Evolutionary conservation across 2,329 filamentous ascomycete species (phyloP).

Genomic region (Phialophora macrospora): DNA sequence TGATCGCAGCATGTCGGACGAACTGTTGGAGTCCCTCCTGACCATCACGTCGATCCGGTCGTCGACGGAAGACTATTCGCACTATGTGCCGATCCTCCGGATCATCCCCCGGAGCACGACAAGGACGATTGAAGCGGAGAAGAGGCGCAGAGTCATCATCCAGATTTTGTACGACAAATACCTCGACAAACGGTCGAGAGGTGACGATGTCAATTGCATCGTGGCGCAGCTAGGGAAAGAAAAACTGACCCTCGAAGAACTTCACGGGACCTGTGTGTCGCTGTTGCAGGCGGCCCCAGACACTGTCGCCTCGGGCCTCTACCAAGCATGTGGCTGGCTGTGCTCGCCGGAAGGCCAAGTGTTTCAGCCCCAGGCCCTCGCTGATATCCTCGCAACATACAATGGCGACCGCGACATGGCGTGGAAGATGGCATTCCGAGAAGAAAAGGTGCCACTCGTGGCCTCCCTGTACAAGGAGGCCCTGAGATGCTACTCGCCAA

Average conservation of each 20-base stretch:
- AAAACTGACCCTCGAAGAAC: conserved; percentile 14
- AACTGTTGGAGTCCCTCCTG: not conserved
- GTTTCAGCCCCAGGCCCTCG: conserved; percentile 1
- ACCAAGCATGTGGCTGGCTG: conserved; percentile 18
- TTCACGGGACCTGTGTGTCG: conserved; percentile 19
- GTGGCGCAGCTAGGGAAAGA: conserved; percentile 14
- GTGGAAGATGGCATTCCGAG: conserved; percentile 23
- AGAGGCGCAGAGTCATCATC: not conserved
- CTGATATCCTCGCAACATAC: conserved; percentile 17
- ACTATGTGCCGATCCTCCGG: conserved; percentile 16
- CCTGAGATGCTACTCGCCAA: conserved; percentile 13
- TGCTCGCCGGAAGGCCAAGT: not conserved
- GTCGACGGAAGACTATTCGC: conserved; percentile 7
- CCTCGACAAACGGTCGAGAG: not conserved
- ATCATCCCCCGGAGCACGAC: not conserved
- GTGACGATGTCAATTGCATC: conserved; percentile 8
- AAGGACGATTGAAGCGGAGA: conserved; percentile 3
- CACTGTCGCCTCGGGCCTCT: conserved; percentile 15
- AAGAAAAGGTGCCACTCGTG: conserved; percentile 22
- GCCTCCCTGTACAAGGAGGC: conserved; percentile 21
- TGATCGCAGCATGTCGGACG: not conserved
- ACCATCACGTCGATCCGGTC: conserved; percentile 11
- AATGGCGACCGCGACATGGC: conserved; percentile 15
- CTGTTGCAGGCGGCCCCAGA: conserved; percentile 24
- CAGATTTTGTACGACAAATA: conserved; percentile 18